Percentiles rank a stretch among this genome's conserved stretches.
These are phyloP conservation scores for Kodamaea sagamina DNA, from an alignment of 805 yeast species.

Conservation along the genomic window DNA sequence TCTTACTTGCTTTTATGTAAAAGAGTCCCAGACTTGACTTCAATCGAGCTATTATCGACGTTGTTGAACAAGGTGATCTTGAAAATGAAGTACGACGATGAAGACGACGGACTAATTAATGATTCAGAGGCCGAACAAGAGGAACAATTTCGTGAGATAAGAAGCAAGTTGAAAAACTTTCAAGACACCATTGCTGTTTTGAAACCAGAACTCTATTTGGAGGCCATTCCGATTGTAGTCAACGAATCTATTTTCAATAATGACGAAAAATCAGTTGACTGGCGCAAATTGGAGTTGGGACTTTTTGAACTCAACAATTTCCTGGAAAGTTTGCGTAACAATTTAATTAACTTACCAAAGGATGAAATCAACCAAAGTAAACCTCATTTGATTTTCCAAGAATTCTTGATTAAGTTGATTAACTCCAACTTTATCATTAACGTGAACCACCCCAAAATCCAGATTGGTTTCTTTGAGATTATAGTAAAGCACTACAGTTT, in stretches of 20 bases:
- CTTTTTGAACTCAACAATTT: constrained; percentile 76
- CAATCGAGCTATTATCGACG: constrained; percentile 56
- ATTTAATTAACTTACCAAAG: constrained; percentile 70
- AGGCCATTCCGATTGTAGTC: constrained; percentile 61
- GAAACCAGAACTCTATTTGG: constrained; percentile 61
- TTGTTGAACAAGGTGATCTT: constrained; percentile 68
- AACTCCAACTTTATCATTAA: constrained; percentile 45
- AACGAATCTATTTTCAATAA: constrained; percentile 39
- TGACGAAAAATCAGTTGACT: constrained; percentile 38
- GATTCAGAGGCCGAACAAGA: constrained; percentile 55
- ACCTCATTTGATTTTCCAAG: constrained; percentile 62
- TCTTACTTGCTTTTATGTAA: constrained; percentile 71
- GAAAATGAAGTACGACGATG: constrained; percentile 80
- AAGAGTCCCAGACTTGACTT: constrained; percentile 44
- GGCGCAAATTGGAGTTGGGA: constrained; percentile 88
- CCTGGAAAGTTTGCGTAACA: constrained; percentile 78
- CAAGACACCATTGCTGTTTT: constrained; percentile 76
- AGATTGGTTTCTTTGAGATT: constrained; percentile 79
- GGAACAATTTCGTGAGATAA: constrained; percentile 76
- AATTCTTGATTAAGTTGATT: constrained; percentile 58
- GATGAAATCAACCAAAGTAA: constrained; percentile 63
- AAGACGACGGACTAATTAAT: constrained; percentile 60
- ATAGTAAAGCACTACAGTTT: constrained; percentile 76
- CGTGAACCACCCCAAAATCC: constrained; percentile 79
- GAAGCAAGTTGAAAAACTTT: constrained; percentile 70